Evolutionary conservation across 306 rosid genomes (phyloP).

Genomic region (Trifolium fragiferum): DNA sequence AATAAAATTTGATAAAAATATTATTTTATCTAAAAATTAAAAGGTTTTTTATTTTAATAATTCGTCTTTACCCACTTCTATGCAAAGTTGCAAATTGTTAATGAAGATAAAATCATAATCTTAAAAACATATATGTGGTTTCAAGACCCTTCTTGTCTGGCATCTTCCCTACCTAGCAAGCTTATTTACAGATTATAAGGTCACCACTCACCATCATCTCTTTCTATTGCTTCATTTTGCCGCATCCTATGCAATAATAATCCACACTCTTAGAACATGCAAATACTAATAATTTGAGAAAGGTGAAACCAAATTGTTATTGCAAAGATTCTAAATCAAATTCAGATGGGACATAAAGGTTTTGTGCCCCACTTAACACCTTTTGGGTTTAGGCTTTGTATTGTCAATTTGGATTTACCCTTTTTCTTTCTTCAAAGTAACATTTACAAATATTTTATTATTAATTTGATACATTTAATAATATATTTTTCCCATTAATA

Average conservation of each 20-base stretch:
- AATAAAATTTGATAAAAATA: no score
- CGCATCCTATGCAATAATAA: slow-evolving; percentile 49
- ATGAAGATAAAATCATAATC: background rate
- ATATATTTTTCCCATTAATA: background rate
- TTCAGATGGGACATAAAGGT: slow-evolving; percentile 66
- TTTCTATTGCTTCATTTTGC: slow-evolving; percentile 51
- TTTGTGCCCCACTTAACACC: slow-evolving; percentile 54
- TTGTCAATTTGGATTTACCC: slow-evolving; percentile 44
- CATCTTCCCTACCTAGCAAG: slow-evolving; percentile 39
- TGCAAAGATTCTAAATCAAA: slow-evolving; percentile 45
- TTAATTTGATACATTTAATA: background rate
- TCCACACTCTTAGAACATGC: slow-evolving; percentile 23
- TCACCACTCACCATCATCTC: background rate
- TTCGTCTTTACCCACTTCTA: no score
- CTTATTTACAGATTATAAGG: slow-evolving; percentile 27
- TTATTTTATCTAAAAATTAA: no score
- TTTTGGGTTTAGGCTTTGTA: slow-evolving; percentile 45
- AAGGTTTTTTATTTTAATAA: no score
- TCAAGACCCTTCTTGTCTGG: slow-evolving; percentile 34
- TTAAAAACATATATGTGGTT: slow-evolving; percentile 32
- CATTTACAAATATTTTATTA: background rate
- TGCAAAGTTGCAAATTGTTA: no score
- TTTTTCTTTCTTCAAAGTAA: slow-evolving; percentile 41
- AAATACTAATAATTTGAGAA: slow-evolving; percentile 15
- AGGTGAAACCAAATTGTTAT: slow-evolving; percentile 42